Conservation (phyloP, 163 green algal genomes). For the Coccomyxa subellipsoidea region DNA sequence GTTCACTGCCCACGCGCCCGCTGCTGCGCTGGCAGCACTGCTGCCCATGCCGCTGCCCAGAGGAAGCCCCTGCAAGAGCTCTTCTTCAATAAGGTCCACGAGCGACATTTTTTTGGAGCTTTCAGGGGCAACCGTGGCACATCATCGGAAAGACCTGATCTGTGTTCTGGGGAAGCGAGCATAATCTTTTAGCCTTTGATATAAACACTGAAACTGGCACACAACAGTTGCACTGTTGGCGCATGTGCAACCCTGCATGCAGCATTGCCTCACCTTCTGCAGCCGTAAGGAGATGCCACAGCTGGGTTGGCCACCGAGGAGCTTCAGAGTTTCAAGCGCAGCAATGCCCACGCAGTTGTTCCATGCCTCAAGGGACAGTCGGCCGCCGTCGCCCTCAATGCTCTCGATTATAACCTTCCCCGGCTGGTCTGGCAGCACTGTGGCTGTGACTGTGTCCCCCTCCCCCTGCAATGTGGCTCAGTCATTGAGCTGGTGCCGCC, state of each 20-base stretch:
- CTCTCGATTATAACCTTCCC: constrained; percentile 82
- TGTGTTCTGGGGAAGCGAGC: not conserved
- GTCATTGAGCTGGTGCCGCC: not conserved
- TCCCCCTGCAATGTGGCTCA: constrained; percentile 55
- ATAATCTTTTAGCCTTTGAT: not conserved
- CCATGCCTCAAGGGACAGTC: constrained; percentile 63
- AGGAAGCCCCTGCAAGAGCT: constrained; percentile 69
- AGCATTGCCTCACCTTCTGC: not conserved
- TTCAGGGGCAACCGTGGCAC: too few species aligned
- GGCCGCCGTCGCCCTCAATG: constrained; percentile 87
- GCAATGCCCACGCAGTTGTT: constrained; percentile 95
- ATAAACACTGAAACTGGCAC: not conserved
- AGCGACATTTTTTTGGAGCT: not conserved
- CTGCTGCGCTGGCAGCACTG: constrained; percentile 87
- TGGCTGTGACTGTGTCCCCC: constrained; percentile 84
- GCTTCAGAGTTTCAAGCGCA: constrained; percentile 81
- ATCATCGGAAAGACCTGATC: not conserved
- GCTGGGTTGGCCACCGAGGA: constrained; percentile 55
- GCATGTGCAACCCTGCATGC: not conserved
- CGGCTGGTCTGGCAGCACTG: constrained; percentile 51
- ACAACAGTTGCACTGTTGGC: not conserved
- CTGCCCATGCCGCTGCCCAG: constrained; percentile 94
- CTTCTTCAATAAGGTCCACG: not conserved
- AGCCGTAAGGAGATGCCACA: constrained; percentile 62
- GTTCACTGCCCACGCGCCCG: constrained; percentile 88